Evolutionary conservation across 352 stramenopile species (phyloP), one percentile per base, ranked within the genome.

Genomic region (Pilasporangium apinafurcum): DNA sequence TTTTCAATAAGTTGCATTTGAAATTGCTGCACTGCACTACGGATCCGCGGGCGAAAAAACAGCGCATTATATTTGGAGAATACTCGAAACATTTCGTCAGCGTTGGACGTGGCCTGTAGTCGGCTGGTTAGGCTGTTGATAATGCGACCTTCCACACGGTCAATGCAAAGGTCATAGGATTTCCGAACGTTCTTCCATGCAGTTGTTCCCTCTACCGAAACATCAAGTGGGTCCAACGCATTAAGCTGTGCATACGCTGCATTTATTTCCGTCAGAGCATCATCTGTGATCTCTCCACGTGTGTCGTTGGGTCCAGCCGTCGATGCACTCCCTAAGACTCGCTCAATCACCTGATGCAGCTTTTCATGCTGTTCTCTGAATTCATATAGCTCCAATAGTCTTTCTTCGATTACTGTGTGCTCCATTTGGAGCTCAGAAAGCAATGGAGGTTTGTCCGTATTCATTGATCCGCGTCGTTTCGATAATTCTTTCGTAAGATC

Each of bases 41-140:
- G 86, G 53, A 97, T 96, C 14, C 95, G 86, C 33, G 94, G 96
- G 12, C 96, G 86, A 37, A 97, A 96, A 53, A 99, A 95, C 21
- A 99, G 81, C 30, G 94, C 89, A 46, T 99, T 99, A 72, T 99
- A 99, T 53, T 96, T 95, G 14, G 88, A 95, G 53, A 99, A 99
- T 5, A 99, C 95, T 8, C 85, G 74, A 44, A 98, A 97, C 92
- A 97, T 98, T 48, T 97, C 88, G 48, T 98, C 92, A 3, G 97
- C 96, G 26, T 94, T 96, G 26, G 69, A 84, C 3, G 91, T 95
- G 20, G 75, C 75, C 37, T 71, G 89, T 24, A 98, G 52, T 8
- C 83, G 71, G 44, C 76, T 92, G 6, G 85, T 93, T 16, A 98
- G 66, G 46, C 84, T 95, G 30, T 53, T 78, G 41, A 95, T 95